Evolutionary conservation across 2,329 filamentous ascomycete species (phyloP), one percentile per base, ranked within the genome.

Genomic region (Incumbomyces lentus): DNA sequence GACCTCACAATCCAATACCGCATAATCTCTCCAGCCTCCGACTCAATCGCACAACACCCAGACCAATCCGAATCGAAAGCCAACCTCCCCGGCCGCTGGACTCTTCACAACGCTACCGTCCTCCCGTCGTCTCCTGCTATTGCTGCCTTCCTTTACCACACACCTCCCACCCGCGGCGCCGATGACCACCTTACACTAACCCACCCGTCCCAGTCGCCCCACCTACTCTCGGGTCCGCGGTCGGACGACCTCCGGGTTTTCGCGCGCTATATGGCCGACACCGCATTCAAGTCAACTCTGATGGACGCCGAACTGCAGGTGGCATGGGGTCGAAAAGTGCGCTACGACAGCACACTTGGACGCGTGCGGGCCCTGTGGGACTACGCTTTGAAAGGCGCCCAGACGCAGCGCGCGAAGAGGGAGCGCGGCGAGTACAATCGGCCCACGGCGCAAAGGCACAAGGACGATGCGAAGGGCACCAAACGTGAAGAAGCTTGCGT

Each of bases 1-100:
- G 34, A 45, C 34, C 42, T 45, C 14, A 45, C 42, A 30, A 45
- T 45, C n/a, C 42, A 37, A 29, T 45, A 45, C 16, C 42, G 34
- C 18, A 18, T 45, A 3, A 13, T 33, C 17, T 12, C 16, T 6
- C 17, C 18, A 10, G 4, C 19, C 17, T 2, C 18, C 8, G 33
- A 33, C n/a, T 12, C n/a, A 7, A n/a, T 5, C 19, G 8, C 18
- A 35, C 8, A 3, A 43, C 7, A 13, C 3, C 30, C 8, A 35
- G 12, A 26, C 30, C 30, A 35, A 6, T 6, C 13, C 33, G 33
- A 35, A 35, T 11, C 33, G 16, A 17, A n/a, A 35, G 5, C 33
- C 5, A 35, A 17, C 13, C 13, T 35, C 19, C 42, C 19, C 14
- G 22, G 16, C 33, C 42, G 6, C 18, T 45, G 42, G 42, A 37